Conservation (phyloP, 2,329 filamentous ascomycete genomes). For the Cladosporium sp. region DNA sequence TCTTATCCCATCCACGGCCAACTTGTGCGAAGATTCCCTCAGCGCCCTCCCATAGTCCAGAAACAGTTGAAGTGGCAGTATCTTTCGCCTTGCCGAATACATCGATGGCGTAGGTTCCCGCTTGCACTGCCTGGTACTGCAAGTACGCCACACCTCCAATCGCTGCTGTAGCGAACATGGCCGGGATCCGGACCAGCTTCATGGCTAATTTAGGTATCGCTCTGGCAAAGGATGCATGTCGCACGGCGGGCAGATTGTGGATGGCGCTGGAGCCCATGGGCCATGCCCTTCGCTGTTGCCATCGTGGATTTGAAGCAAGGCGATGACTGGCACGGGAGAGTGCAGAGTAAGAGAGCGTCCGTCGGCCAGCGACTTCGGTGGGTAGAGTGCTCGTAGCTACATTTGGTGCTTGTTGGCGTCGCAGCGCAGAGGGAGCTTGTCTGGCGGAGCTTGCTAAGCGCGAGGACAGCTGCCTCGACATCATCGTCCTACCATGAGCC, state of each 20-base stretch:
- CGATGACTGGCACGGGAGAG: constrained; percentile 18
- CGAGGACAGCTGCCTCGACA: constrained; percentile 65
- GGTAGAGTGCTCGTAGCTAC: constrained; percentile 21
- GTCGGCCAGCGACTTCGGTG: constrained; percentile 19
- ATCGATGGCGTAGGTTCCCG: constrained; percentile 72
- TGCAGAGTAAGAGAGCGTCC: constrained; percentile 25
- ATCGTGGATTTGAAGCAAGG: constrained; percentile 18
- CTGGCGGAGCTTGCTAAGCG: constrained; percentile 65
- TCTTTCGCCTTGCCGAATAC: constrained; percentile 70
- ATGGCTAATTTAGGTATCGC: constrained; percentile 80
- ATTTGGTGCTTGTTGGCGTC: constrained; percentile 29
- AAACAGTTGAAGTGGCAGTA: constrained; percentile 64
- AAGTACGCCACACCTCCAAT: constrained; percentile 86
- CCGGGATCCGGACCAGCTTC: constrained; percentile 83
- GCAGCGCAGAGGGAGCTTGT: constrained; percentile 54
- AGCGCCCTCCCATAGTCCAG: constrained; percentile 65
- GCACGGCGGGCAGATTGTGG: constrained; percentile 68
- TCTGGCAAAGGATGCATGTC: constrained; percentile 62
- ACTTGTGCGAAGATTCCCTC: constrained; percentile 76
- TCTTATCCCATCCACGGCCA: constrained; percentile 73
- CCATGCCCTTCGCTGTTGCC: constrained; percentile 58
- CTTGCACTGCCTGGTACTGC: constrained; percentile 88
- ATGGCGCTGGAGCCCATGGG: constrained; percentile 73
- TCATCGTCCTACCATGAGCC: constrained; percentile 26
- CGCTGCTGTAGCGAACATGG: constrained; percentile 84